A percentile compares a stretch with the other conserved stretches of the same genome.
Evolutionary conservation across 2,329 filamentous ascomycete species (phyloP).

Genomic region (Alternaria ethzedia): DNA sequence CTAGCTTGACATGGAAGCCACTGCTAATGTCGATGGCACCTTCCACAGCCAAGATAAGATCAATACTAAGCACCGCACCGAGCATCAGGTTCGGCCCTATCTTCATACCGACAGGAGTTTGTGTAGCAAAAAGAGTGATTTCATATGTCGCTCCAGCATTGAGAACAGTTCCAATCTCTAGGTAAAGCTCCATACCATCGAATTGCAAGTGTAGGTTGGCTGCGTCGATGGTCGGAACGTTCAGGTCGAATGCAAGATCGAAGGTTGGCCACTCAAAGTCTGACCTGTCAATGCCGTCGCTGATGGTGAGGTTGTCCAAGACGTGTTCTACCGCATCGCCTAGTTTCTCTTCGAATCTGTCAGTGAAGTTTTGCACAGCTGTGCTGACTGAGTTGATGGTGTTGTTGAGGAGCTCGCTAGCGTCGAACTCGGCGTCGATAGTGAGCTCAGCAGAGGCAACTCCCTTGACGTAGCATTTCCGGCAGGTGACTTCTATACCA

Average conservation of each 20-base stretch:
- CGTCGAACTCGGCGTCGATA: slow-evolving; percentile 53
- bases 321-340: slow-evolving; percentile 12
- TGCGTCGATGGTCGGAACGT: slow-evolving; percentile 31
- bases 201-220: slow-evolving; percentile 56
- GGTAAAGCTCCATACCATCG: slow-evolving; percentile 60
- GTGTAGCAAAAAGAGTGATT: slow-evolving; percentile 57
- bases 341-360: slow-evolving; percentile 16
- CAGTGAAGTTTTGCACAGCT: slow-evolving; percentile 25
- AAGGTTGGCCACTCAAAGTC: slow-evolving; percentile 28
- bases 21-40: slow-evolving; percentile 58
- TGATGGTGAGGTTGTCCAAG: slow-evolving; percentile 8
- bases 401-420: slow-evolving; percentile 23
- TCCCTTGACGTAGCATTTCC: slow-evolving; percentile 60
- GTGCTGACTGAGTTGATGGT: slow-evolving; percentile 19
- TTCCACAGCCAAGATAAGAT: slow-evolving; percentile 60
- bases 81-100: slow-evolving; percentile 50
- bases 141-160: slow-evolving; percentile 54
- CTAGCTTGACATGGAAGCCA: slow-evolving; percentile 63
- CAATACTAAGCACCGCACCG: slow-evolving; percentile 58
- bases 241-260: too few relatives aligned
- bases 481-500: slow-evolving; percentile 55
- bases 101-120: slow-evolving; percentile 53
- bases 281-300: slow-evolving; percentile 23
- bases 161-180: slow-evolving; percentile 55
- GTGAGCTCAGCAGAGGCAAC: slow-evolving; percentile 53